Percentiles rank a stretch among this genome's conserved stretches.
Evolutionary conservation across 192 early-diverging fungal genomes (phyloP).

Genomic region (Backusella parvicylindrica): DNA sequence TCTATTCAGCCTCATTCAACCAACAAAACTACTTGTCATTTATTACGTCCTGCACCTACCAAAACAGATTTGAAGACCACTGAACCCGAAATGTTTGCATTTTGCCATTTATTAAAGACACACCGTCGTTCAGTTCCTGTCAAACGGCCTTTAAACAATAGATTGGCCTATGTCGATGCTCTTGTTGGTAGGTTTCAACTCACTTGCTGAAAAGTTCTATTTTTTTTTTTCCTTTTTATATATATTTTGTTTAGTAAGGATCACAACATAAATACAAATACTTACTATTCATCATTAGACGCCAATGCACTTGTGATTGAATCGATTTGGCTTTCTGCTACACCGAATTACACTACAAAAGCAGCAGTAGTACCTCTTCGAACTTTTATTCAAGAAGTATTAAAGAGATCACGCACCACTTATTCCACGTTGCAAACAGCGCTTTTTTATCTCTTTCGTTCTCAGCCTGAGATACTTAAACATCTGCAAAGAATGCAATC

Average conservation of each 20-base stretch:
- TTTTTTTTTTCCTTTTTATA: not conserved
- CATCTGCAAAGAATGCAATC: conserved; percentile 8
- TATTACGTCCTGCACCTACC: not conserved
- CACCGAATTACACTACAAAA: conserved; percentile 27
- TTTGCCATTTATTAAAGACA: not conserved
- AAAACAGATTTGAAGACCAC: not conserved
- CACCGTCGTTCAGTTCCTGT: not conserved
- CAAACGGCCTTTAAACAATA: conserved; percentile 1
- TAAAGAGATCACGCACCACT: conserved; percentile 66
- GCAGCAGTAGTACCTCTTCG: conserved; percentile 51
- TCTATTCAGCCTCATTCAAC: not conserved
- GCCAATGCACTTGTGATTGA: conserved; percentile 52
- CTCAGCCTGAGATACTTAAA: conserved; percentile 16
- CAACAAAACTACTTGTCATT: not conserved
- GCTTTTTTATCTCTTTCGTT: conserved; percentile 63
- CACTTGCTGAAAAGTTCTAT: not conserved
- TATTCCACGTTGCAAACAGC: conserved; percentile 76
- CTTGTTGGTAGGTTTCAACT: conserved; percentile 24
- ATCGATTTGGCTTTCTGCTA: conserved; percentile 45
- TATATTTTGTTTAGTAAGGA: not conserved
- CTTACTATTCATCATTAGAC: conserved; percentile 27
- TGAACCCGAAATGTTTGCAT: conserved; percentile 12
- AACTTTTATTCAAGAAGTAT: conserved; percentile 65
- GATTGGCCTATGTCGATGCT: conserved; percentile 30
- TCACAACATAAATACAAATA: not conserved